phyloP scores from a whole-genome alignment of 2,329 filamentous ascomycete genomes.

The Trichoderma sp. region DNA sequence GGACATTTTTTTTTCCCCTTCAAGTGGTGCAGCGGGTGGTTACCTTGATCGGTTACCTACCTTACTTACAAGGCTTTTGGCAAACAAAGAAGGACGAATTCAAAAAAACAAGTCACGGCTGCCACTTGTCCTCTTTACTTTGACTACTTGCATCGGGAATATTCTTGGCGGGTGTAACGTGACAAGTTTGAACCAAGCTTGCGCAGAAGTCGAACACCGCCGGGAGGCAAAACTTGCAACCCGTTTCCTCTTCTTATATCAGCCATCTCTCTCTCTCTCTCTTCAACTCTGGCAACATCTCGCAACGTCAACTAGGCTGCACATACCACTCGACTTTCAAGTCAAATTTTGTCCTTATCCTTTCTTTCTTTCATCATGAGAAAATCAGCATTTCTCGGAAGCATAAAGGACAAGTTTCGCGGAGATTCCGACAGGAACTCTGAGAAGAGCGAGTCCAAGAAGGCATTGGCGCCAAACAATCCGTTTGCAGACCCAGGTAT shows the following conservation, averaged over 20 bases:
- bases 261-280: neutral
- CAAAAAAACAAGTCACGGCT: neutral
- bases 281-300: neutral
- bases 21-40: neutral
- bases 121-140: neutral
- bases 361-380: neutral
- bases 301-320: neutral
- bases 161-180: neutral
- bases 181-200: neutral
- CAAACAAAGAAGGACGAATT: neutral
- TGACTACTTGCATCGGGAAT: neutral
- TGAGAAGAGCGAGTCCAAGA: neutral
- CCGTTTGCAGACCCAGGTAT: slow-evolving; percentile 3
- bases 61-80: neutral
- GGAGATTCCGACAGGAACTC: slow-evolving; percentile 24
- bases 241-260: neutral
- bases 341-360: neutral
- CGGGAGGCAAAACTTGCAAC: neutral
- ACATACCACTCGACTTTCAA: neutral
- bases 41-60: neutral
- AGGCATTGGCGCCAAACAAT: slow-evolving; percentile 16
- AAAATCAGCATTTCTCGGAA: slow-evolving; percentile 17
- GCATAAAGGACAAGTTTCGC: slow-evolving; percentile 38
- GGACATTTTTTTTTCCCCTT: neutral
- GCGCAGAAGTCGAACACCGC: neutral